Percentiles rank a stretch among this genome's conserved stretches.
phyloP scores from a whole-genome alignment of 768 basidiomycete species.

The Tephrocybe sp. region DNA sequence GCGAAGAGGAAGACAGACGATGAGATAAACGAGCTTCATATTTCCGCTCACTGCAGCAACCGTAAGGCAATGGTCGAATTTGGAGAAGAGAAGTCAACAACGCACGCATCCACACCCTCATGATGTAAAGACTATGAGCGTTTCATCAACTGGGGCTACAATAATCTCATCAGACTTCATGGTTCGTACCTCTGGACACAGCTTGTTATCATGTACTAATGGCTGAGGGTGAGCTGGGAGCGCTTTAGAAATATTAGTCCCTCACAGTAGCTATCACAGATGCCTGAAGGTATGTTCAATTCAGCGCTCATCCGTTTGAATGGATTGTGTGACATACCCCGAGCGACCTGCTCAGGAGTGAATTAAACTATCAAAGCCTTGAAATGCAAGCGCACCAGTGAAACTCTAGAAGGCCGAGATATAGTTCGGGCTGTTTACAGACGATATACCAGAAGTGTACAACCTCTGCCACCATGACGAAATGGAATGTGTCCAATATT shows the following conservation, averaged over 20 bases:
- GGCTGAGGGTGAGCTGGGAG: not conserved
- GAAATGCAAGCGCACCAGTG: conserved; percentile 7
- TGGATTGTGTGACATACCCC: conserved; percentile 1
- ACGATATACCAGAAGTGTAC: conserved; percentile 12
- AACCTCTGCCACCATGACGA: conserved; percentile 13
- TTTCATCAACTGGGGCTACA: too few relatives aligned
- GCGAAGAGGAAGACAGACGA: not conserved
- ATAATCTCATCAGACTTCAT: not conserved
- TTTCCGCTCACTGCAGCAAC: conserved; percentile 4
- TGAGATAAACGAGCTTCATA: conserved; percentile 8
- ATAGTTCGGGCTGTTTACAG: conserved; percentile 5
- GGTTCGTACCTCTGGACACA: conserved; percentile 9
- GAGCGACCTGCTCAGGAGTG: conserved; percentile 4
- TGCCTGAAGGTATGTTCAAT: too few relatives aligned
- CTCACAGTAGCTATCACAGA: conserved; percentile 13
- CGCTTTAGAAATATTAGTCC: not conserved
- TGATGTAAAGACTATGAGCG: conserved; percentile 5
- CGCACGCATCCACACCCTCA: conserved; percentile 13
- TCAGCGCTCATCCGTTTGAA: too few relatives aligned
- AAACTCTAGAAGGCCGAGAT: conserved; percentile 7
- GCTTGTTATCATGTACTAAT: conserved; percentile 11
- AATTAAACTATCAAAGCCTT: not conserved
- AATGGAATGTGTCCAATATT: conserved; percentile 13
- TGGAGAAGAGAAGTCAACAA: not conserved
- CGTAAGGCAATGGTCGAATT: not conserved